These are phyloP conservation scores for Talaromyces funiculosus DNA, from an alignment of 2,329 filamentous ascomycete species.

Conservation along the genomic window DNA sequence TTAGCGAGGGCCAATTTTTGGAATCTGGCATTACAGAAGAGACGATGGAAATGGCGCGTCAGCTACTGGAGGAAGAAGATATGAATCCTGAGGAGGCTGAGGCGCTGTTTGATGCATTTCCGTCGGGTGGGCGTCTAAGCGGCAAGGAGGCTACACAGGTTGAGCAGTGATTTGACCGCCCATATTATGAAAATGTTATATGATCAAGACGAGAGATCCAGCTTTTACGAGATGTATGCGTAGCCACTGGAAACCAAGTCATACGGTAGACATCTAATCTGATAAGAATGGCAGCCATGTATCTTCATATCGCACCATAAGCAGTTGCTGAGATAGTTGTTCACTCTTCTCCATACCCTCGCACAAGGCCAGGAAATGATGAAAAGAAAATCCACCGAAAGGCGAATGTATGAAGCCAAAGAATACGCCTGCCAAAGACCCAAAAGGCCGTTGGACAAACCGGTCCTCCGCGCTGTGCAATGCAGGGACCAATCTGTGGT, in stretches of 20 bases:
- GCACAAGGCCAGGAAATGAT: constrained; percentile 34
- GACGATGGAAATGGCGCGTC: constrained; percentile 73
- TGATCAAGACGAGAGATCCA: too few relatives aligned
- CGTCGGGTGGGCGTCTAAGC: constrained; percentile 21
- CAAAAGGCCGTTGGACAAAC: constrained; percentile 45
- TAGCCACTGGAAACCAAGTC: too few relatives aligned
- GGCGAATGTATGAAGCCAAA: constrained; percentile 43
- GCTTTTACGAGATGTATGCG: too few relatives aligned
- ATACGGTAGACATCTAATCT: too few relatives aligned
- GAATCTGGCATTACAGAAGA: constrained; percentile 72
- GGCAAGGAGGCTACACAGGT: constrained; percentile 16
- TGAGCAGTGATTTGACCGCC: background rate
- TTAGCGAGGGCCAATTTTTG: constrained; percentile 71
- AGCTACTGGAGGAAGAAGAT: constrained; percentile 70
- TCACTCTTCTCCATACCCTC: constrained; percentile 32
- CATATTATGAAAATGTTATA: too few relatives aligned
- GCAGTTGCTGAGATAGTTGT: too few relatives aligned
- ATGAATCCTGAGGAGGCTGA: constrained; percentile 76
- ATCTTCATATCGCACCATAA: too few relatives aligned
- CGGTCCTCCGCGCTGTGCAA: constrained; percentile 54
- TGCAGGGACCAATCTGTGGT: constrained; percentile 49
- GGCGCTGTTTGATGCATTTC: constrained; percentile 47
- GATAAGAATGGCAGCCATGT: too few relatives aligned
- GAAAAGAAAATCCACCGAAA: constrained; percentile 33
- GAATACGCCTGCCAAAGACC: constrained; percentile 47